Percentiles rank a stretch among this genome's conserved stretches.
These are phyloP conservation scores for Aeschynomene evenia DNA, from an alignment of 306 rosid species.

Conservation along the genomic window DNA sequence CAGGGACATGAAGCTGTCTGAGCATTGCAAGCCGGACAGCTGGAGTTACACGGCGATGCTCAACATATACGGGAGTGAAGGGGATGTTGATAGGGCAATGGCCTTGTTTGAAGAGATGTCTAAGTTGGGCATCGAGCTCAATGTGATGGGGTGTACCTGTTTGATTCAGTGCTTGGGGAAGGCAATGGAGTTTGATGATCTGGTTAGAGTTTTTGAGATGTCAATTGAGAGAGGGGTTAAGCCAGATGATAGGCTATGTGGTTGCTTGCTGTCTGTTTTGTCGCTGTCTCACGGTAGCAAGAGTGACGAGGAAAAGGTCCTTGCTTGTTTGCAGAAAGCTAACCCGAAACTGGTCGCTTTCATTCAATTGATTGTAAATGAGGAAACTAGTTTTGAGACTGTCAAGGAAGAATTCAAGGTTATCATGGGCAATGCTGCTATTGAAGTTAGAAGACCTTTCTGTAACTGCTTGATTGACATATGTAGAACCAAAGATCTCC, in stretches of 20 bases:
- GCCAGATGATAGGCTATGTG: slow-evolving; percentile 81
- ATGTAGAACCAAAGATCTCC: slow-evolving; percentile 63
- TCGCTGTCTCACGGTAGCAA: slow-evolving; percentile 51
- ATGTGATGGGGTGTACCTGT: slow-evolving; percentile 92
- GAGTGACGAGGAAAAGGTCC: slow-evolving; percentile 66
- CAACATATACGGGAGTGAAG: slow-evolving; percentile 79
- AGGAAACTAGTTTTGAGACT: slow-evolving; percentile 53
- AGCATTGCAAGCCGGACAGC: slow-evolving; percentile 62
- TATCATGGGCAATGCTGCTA: slow-evolving; percentile 47
- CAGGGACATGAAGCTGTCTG: slow-evolving; percentile 68
- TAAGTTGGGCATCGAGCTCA: slow-evolving; percentile 58
- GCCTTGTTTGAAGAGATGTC: slow-evolving; percentile 77
- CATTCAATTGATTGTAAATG: slow-evolving; percentile 51
- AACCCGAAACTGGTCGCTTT: slow-evolving; percentile 67
- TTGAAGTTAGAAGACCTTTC: slow-evolving; percentile 82
- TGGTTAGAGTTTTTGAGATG: slow-evolving; percentile 58
- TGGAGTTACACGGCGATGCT: slow-evolving; percentile 98
- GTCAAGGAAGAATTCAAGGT: slow-evolving; percentile 68
- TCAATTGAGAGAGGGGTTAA: slow-evolving; percentile 61
- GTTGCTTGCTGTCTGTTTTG: slow-evolving; percentile 76
- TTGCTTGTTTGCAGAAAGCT: slow-evolving; percentile 66
- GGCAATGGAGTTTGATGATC: slow-evolving; percentile 59
- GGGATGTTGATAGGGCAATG: slow-evolving; percentile 70
- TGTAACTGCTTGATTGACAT: slow-evolving; percentile 94
- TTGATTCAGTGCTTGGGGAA: slow-evolving; percentile 93